Conservation (phyloP, 208 protist genomes). For the Trypanosoma vivax region DNA sequence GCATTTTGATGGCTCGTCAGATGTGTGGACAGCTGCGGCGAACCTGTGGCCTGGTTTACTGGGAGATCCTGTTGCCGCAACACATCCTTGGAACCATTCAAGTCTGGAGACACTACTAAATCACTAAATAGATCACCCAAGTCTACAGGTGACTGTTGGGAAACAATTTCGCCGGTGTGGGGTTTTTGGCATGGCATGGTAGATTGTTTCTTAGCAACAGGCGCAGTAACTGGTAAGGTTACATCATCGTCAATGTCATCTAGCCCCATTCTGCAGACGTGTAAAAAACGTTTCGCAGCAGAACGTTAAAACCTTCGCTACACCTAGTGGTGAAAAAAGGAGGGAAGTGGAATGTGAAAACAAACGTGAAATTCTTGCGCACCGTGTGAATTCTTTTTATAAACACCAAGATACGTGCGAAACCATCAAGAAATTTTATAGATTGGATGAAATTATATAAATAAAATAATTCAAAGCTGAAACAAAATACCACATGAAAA, state of each 20-base stretch:
- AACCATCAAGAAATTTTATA: no score
- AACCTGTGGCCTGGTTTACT: background rate
- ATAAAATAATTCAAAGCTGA: conserved; percentile 14
- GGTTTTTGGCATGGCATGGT: background rate
- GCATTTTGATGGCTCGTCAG: background rate
- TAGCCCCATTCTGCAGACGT: conserved; percentile 46
- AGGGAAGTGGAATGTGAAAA: conserved; percentile 9
- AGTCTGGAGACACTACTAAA: conserved; percentile 13
- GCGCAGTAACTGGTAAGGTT: background rate
- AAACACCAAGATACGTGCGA: no score
- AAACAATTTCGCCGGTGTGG: background rate
- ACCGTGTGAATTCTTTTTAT: no score
- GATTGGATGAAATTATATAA: background rate
- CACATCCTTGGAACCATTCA: background rate
- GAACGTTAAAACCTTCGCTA: conserved; percentile 1
- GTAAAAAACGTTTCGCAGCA: conserved; percentile 7
- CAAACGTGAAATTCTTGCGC: no score
- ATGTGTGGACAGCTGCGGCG: background rate
- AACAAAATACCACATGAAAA: conserved; percentile 13
- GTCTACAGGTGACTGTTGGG: conserved; percentile 7
- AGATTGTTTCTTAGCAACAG: background rate
- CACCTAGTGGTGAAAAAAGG: background rate
- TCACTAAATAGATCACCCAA: conserved; percentile 64
- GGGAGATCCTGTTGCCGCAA: background rate
- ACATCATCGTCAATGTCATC: conserved; percentile 65